Percentiles rank a stretch among this genome's conserved stretches.
Conservation (phyloP, 371 early-diverging fungal genomes). For the Haplosporangium sp. region DNA sequence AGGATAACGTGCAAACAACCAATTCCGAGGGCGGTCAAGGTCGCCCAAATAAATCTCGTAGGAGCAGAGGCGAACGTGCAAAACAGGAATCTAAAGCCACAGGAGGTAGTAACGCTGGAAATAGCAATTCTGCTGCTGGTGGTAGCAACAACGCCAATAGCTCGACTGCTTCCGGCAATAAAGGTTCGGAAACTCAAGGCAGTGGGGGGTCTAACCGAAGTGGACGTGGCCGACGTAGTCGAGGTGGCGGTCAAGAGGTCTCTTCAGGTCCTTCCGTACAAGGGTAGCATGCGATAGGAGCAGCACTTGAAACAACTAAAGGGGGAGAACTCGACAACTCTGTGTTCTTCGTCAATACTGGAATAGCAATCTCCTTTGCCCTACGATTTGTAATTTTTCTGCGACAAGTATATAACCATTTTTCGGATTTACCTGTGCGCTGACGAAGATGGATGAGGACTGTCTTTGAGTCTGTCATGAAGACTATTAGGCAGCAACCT, state of each 20-base stretch:
- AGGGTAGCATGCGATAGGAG: slow-evolving; percentile 16
- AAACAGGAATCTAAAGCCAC: slow-evolving; percentile 32
- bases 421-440: background rate
- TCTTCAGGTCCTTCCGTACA: slow-evolving; percentile 18
- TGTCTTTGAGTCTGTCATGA: background rate
- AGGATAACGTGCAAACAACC: slow-evolving; percentile 12
- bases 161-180: slow-evolving; percentile 9
- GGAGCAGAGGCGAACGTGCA: slow-evolving; percentile 25
- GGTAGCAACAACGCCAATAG: background rate
- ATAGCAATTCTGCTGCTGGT: background rate
- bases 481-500: background rate
- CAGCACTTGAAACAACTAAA: background rate
- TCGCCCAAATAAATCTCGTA: slow-evolving; percentile 23
- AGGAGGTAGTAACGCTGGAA: background rate
- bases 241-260: slow-evolving; percentile 35
- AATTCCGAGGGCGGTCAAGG: slow-evolving; percentile 11
- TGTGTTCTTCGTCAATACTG: slow-evolving; percentile 1
- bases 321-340: background rate
- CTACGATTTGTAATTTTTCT: slow-evolving; percentile 1
- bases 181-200: slow-evolving; percentile 18
- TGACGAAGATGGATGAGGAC: background rate
- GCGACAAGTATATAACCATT: no score
- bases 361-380: background rate
- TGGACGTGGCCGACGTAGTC: slow-evolving; percentile 36
- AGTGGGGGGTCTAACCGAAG: slow-evolving; percentile 23